Base-by-base conservation (phyloP, 768 basidiomycete species). In the Agaricus subrufescens region DNA sequence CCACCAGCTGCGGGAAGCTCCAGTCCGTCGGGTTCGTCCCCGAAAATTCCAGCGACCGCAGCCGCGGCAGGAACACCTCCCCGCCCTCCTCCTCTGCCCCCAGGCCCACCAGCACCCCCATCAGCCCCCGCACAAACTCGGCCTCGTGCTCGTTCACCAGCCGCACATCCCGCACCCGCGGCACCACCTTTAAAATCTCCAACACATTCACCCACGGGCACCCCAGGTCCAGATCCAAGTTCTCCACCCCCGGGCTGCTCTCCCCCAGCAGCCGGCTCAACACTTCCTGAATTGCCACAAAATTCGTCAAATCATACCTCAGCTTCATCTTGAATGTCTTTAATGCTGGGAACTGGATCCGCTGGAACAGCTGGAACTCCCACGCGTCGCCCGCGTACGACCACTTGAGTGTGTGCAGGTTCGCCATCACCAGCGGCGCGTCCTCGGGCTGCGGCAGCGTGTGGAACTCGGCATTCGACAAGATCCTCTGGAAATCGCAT, bases 391-490 rank as follows among this genome's bases (percentile, higher is more conserved):
- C 54, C 4, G 54, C 54, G 26, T 55, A 55, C 6, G 54, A 55
- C 54, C 54, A 55, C 27, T 25, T 43, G 26, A 55, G 39, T 10
- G 46, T 55, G 6, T 49, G 46, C 3, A 55, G 9, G 31, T 48
- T 23, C 26, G 4, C 37, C 27, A 55, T 30, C 4, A 49, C 39
- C 5, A 55, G 30, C 27, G 54, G 53, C 19, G 46, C 39, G 12
- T 31, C 27, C 7, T 49, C 46, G 9, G n/a, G 38, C 3, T 26
- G 27, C 9, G 54, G 54, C 4, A 55, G 27, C 1, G 38, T 9
- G 10, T 55, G 54, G 15, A 55, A 55, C 23, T 55, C 54, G 10
- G 54, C 54, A 15, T 55, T 55, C 26, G 54, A 55, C 6, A 55
- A 27, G 23, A 55, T 55, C 1, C 54, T 23, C 15, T 39, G 39